These are phyloP conservation scores for Cercospora sp. DNA, from an alignment of 2,329 filamentous ascomycete genomes.

Conservation along the genomic window DNA sequence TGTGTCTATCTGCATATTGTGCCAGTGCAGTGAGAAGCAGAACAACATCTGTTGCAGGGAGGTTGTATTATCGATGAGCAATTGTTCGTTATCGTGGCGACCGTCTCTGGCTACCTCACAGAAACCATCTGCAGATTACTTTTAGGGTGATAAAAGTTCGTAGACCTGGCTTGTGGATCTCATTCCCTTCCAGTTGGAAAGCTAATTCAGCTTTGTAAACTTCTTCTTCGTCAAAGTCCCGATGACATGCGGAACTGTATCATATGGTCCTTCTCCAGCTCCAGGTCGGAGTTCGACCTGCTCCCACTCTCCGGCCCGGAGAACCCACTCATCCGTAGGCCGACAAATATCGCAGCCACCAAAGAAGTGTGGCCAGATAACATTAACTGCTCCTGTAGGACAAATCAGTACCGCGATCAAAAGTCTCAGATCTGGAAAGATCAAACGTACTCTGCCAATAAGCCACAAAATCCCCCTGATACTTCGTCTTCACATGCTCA, in stretches of 20 bases:
- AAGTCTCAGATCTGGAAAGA: too few relatives aligned
- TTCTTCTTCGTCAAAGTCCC: constrained; percentile 39
- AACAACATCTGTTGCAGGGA: too few relatives aligned
- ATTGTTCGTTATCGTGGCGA: too few relatives aligned
- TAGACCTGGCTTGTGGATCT: too few relatives aligned
- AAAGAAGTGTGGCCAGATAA: constrained; percentile 41
- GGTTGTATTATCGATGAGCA: too few relatives aligned
- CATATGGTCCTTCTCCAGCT: constrained; percentile 38
- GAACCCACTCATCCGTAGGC: constrained; percentile 42
- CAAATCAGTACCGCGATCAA: too few relatives aligned
- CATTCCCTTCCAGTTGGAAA: too few relatives aligned
- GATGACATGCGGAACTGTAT: constrained; percentile 39
- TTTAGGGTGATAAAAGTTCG: too few relatives aligned
- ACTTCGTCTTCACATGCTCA: constrained; percentile 57
- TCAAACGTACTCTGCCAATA: constrained; percentile 40
- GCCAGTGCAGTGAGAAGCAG: not conserved
- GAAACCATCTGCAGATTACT: too few relatives aligned
- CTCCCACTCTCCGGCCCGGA: constrained; percentile 40
- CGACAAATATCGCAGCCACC: constrained; percentile 40
- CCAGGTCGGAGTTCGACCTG: constrained; percentile 36
- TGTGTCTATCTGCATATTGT: constrained; percentile 18
- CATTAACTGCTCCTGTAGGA: constrained; percentile 34
- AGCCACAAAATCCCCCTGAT: constrained; percentile 36
- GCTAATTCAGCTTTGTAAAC: constrained; percentile 23
- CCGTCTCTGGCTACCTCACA: too few relatives aligned